Base-by-base conservation (phyloP, 768 basidiomycete species). In the Agrocybe praecox region DNA sequence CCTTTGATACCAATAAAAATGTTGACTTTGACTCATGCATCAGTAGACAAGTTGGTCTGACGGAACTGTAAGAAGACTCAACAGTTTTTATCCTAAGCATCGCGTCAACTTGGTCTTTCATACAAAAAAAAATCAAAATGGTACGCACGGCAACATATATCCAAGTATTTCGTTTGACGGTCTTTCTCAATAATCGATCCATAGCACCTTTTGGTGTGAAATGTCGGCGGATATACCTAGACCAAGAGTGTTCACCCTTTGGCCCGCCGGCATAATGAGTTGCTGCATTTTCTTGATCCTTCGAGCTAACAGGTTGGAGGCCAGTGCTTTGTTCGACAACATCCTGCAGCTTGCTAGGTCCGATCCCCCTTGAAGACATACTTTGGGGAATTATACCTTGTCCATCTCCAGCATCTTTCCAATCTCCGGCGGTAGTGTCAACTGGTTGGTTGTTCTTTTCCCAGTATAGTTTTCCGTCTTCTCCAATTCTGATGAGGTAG, bases 1-100 rank as follows among this genome's bases (percentile, higher is more conserved):
- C 77, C 75, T 74, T 90, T 89, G 61, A 90, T 85, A 0, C 86
- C 88, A 46, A 90, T 74, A 66, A 84, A 90, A 14, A 88, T 72
- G 60, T 88, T 86, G 68, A 82, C 83, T 85, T 53, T 19, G 8
- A 21, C 36, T 23, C 19, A 17, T 19, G 11, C 4, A 48, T 29
- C 61, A 56, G 17, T 19, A 46, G 9, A 24, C 18, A 36, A 21
- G 48, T 15, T 29, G 23, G n/a, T 34, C 61, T 12, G 46, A 21
- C 32, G 18, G 47, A 34, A 40, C 6, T 14, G 32, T 11, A 19
- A 23, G 29, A 11, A 29, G 9, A 69, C 79, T 47, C 45, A 29
- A 84, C 84, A 83, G 55, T 82, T 74, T 55, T 78, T 81, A 58
- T 85, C 82, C 83, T 84, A 58, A 7, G 47, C 18, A 1, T n/a